These are phyloP conservation scores for Chlorociboria aeruginascens DNA, from an alignment of 495 filamentous ascomycete species.

Conservation along the genomic window DNA sequence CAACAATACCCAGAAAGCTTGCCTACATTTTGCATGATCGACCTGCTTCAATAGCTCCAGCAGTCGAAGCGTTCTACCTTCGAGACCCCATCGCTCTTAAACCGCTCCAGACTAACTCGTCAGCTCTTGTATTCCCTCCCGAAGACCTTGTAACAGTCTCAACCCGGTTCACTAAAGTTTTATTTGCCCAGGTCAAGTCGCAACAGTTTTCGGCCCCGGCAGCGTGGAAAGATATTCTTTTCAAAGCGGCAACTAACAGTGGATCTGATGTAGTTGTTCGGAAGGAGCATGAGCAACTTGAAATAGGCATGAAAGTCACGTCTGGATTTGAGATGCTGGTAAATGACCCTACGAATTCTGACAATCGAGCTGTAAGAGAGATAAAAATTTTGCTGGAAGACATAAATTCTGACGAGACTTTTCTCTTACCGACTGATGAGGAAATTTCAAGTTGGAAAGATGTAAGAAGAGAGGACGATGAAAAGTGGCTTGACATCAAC, in stretches of 20 bases:
- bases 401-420: conserved; percentile 31
- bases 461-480: conserved; percentile 55
- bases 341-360: conserved; percentile 46
- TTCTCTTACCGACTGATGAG: conserved; percentile 52
- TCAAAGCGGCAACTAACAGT: conserved; percentile 2
- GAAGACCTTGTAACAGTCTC: conserved; percentile 68
- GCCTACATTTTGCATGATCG: conserved; percentile 68
- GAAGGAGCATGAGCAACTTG: conserved; percentile 35
- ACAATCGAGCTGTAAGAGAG: conserved; percentile 56
- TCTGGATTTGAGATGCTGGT: conserved; percentile 89
- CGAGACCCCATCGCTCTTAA: conserved; percentile 72
- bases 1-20: conserved; percentile 68
- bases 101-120: conserved; percentile 42
- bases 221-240: conserved; percentile 39
- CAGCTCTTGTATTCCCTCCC: conserved; percentile 47
- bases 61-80: conserved; percentile 85
- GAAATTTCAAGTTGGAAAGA: conserved; percentile 62
- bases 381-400: conserved; percentile 66
- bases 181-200: conserved; percentile 85
- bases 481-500: conserved; percentile 88
- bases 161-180: conserved; percentile 71
- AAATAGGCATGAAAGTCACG: conserved; percentile 80
- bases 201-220: conserved; percentile 68
- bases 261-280: conserved; percentile 17
- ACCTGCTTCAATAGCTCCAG: conserved; percentile 65